Evolutionary conservation across 768 basidiomycete genomes (phyloP), one percentile per base, ranked within the genome.

Genomic region (Agrocybe praecox): DNA sequence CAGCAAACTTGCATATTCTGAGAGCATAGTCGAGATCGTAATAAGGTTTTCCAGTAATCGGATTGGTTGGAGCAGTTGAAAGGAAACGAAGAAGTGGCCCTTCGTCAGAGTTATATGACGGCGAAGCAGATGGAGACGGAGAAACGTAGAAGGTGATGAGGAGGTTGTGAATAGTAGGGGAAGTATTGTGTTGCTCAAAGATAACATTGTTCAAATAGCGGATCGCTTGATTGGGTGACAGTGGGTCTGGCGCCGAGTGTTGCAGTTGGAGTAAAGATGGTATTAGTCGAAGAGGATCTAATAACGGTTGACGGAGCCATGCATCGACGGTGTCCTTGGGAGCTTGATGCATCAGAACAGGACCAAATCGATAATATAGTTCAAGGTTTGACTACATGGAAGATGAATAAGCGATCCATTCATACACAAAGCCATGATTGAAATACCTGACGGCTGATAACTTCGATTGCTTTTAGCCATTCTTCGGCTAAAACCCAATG

Each of bases 11-110:
- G 78, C 96, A 98, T 44, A 98, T 72, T 17, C 97, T 85, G 54
- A 99, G 70, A 1, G 97, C 97, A 69, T 98, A 99, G 73, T 99
- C 97, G 47, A 99, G 84, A 65, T 98, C 95, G 71, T 94, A 98
- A 69, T 94, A 96, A 2, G 96, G 96, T 67, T 87, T 88, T 6
- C 85, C 86, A 0, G 92, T 93, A 26, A 90, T 70, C 0, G 94
- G 89, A 69, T 98, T 87, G 17, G 85, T 81, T 1, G 94, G 95
- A 0, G 92, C 89, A 1, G 83, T 82, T 17, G 85, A 83, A 22
- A 99, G 81, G 76, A 97, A 98, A 19, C 89, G 88, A 18, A 94
- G 76, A 6, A 94, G 78, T 10, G 88, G 85, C 2, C 83, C 90
- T 59, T 94, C 92, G 60, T 93, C 75, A n/a, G 72, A 57, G 22